Conservation (phyloP, 768 basidiomycete genomes). For the Trametes gibbosa region DNA sequence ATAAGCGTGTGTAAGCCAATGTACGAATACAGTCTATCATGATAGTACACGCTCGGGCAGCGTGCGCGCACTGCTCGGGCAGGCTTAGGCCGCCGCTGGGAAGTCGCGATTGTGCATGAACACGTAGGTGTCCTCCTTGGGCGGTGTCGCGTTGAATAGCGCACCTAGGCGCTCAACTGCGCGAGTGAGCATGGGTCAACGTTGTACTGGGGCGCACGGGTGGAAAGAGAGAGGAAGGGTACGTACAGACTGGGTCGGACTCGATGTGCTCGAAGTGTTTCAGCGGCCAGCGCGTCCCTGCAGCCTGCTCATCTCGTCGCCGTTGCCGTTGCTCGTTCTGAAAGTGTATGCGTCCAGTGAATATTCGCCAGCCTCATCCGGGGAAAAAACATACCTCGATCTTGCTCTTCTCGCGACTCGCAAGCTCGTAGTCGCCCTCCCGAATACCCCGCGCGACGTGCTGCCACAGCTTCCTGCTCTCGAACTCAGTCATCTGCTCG, state of each 20-base stretch:
- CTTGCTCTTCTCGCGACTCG: constrained; percentile 81
- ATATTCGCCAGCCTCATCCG: neutral
- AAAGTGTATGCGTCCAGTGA: neutral
- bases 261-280: constrained; percentile 75
- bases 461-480: constrained; percentile 83
- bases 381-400: constrained; percentile 68
- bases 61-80: neutral
- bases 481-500: constrained; percentile 73
- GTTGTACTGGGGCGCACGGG: neutral
- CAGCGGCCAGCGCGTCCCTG: constrained; percentile 68
- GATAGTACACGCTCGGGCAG: constrained; percentile 3
- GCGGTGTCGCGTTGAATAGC: constrained; percentile 58
- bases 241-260: constrained; percentile 70
- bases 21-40: constrained; percentile 3
- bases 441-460: constrained; percentile 88
- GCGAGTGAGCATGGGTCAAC: neutral
- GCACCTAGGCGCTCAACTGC: constrained; percentile 67
- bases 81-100: neutral
- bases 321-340: constrained; percentile 92
- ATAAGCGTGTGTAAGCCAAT: neutral
- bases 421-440: constrained; percentile 89
- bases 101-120: constrained; percentile 43
- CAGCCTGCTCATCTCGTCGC: constrained; percentile 76
- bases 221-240: neutral
- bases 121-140: constrained; percentile 75